A percentile compares a stretch with the other conserved stretches of the same genome.
Evolutionary conservation across 805 yeast species (phyloP).

Genomic region (Metschnikowia noctiluminum): DNA sequence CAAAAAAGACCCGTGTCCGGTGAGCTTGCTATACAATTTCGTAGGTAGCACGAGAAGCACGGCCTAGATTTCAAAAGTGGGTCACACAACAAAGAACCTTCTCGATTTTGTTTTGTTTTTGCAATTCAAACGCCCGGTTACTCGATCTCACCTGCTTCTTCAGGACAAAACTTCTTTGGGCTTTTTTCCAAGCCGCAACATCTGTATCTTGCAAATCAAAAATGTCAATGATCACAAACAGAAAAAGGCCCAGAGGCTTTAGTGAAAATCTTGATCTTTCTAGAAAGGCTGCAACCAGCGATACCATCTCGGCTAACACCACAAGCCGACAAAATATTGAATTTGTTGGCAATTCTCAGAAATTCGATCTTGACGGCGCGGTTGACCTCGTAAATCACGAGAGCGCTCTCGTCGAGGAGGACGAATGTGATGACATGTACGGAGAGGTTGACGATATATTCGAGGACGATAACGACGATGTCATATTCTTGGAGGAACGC

Average conservation of each 20-base stretch:
- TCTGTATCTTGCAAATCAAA: not conserved
- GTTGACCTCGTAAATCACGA: conserved; percentile 7
- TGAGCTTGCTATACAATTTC: not conserved
- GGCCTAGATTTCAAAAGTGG: not conserved
- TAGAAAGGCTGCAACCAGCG: conserved; percentile 15
- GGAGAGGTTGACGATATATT: conserved; percentile 17
- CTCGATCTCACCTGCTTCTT: no score
- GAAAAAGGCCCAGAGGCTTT: conserved; percentile 46
- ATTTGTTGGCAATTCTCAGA: conserved; percentile 1
- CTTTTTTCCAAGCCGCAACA: no score
- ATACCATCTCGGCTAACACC: not conserved
- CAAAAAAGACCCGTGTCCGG: not conserved
- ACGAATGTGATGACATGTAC: conserved; percentile 19
- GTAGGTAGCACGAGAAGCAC: no score
- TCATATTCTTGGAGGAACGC: conserved; percentile 37
- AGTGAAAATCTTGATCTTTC: conserved; percentile 35
- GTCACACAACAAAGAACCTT: no score
- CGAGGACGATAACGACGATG: conserved; percentile 31
- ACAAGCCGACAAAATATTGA: not conserved
- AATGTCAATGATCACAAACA: conserved; percentile 38
- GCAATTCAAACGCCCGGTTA: no score
- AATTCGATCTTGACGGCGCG: not conserved
- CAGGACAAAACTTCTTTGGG: no score
- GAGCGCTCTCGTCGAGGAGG: conserved; percentile 20
- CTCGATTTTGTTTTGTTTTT: no score